Evolutionary conservation across 441 rosid species (phyloP).

Genomic region (Erodium chrysanthum): DNA sequence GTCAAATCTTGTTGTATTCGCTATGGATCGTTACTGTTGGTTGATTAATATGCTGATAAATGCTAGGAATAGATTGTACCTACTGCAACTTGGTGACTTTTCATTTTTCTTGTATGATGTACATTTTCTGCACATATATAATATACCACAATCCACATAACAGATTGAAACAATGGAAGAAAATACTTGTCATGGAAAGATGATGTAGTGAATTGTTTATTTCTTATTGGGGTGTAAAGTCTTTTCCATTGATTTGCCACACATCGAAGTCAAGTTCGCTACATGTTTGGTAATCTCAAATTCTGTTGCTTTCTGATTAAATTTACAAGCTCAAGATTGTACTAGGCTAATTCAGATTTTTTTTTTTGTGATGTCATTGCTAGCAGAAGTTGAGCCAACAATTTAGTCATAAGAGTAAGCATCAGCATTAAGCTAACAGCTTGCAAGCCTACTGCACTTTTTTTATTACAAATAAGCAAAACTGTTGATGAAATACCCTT

Average conservation of each 20-base stretch:
- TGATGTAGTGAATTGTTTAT: background rate
- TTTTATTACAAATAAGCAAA: background rate
- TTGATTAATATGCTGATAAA: background rate
- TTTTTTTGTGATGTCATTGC: constrained; percentile 34
- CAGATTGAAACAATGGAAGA: constrained; percentile 1
- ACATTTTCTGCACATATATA: background rate
- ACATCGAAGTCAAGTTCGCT: constrained; percentile 6
- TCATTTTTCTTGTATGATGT: background rate
- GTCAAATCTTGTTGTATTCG: background rate
- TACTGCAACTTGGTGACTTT: constrained; percentile 5
- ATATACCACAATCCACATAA: background rate
- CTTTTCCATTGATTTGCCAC: constrained; percentile 4
- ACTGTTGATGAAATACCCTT: constrained; percentile 8
- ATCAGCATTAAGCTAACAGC: background rate
- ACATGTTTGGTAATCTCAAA: constrained; percentile 4
- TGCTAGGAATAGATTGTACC: background rate
- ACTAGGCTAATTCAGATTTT: background rate
- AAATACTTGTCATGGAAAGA: constrained; percentile 7
- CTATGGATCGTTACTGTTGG: background rate
- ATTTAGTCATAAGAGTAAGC: constrained; percentile 14
- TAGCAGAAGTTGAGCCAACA: constrained; percentile 32
- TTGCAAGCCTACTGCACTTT: background rate
- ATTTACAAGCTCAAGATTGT: background rate
- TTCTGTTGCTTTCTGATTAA: constrained; percentile 9
- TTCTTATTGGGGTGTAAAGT: background rate